phyloP scores from a whole-genome alignment of 2,329 filamentous ascomycete genomes.

The Alternaria novae-zelandiae region DNA sequence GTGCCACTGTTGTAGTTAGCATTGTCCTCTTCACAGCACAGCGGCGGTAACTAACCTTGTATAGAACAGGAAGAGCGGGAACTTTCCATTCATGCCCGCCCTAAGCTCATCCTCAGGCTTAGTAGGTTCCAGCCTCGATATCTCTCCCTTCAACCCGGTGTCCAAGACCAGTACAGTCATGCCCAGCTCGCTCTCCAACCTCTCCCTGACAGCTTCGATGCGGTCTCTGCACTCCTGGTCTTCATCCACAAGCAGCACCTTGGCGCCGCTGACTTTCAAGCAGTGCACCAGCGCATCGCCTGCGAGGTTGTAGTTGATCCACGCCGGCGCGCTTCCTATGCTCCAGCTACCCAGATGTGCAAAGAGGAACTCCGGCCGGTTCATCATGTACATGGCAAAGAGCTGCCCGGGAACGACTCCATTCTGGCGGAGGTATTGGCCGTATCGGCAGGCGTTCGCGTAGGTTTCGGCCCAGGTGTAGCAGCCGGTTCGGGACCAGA shows the following conservation, averaged over 20 bases:
- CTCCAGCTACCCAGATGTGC: slow-evolving; percentile 69
- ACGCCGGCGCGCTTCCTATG: slow-evolving; percentile 71
- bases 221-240: slow-evolving; percentile 60
- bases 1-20: slow-evolving; percentile 63
- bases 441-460: slow-evolving; percentile 50
- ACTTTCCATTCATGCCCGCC: slow-evolving; percentile 57
- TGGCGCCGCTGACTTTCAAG: slow-evolving; percentile 62
- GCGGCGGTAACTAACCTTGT: slow-evolving; percentile 59
- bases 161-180: slow-evolving; percentile 65
- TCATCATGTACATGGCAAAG: slow-evolving; percentile 71
- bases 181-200: slow-evolving; percentile 62
- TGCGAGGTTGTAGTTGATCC: slow-evolving; percentile 74
- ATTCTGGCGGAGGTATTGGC: slow-evolving; percentile 45
- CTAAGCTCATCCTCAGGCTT: slow-evolving; percentile 64
- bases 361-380: slow-evolving; percentile 71
- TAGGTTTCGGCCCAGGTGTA: slow-evolving; percentile 49
- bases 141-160: slow-evolving; percentile 54
- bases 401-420: slow-evolving; percentile 66
- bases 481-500: slow-evolving; percentile 70
- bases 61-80: slow-evolving; percentile 71
- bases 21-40: neutral
- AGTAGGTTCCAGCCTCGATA: slow-evolving; percentile 56
- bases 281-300: slow-evolving; percentile 71
- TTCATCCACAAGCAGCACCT: slow-evolving; percentile 55
- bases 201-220: slow-evolving; percentile 59